Evolutionary conservation across 371 early-diverging fungal species (phyloP).

Genomic region (Mucor velutinosus): DNA sequence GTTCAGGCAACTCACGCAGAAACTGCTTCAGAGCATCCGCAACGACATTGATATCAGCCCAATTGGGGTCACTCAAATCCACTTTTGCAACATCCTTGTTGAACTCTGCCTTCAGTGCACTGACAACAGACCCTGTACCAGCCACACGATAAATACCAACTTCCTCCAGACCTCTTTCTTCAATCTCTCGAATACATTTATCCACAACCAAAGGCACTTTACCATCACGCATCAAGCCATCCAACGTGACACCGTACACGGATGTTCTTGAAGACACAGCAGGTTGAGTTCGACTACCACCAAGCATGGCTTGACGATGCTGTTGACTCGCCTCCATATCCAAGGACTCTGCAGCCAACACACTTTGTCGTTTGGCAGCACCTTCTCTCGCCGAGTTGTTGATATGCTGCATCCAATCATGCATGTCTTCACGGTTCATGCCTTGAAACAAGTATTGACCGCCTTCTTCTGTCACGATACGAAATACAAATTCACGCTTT

Average conservation of each 20-base stretch:
- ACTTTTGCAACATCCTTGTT: conserved; percentile 60
- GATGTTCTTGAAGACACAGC: conserved; percentile 7
- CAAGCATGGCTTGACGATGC: not conserved
- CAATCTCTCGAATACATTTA: conserved; percentile 78
- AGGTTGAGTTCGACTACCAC: not conserved
- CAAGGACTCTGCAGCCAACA: conserved; percentile 39
- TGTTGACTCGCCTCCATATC: not conserved
- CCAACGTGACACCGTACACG: conserved; percentile 69
- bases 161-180: conserved; percentile 79
- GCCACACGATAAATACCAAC: conserved; percentile 85
- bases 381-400: conserved; percentile 78
- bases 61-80: conserved; percentile 65
- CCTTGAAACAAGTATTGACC: conserved; percentile 80
- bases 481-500: conserved; percentile 79
- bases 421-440: conserved; percentile 71
- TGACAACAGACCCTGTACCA: conserved; percentile 70
- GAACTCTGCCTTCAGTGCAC: conserved; percentile 61
- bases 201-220: conserved; percentile 62
- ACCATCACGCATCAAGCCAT: conserved; percentile 61
- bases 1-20: conserved; percentile 92
- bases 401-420: conserved; percentile 74
- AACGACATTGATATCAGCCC: conserved; percentile 84
- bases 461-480: conserved; percentile 84
- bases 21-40: conserved; percentile 94
- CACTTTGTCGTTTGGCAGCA: conserved; percentile 65